Conservation (phyloP, 2,329 filamentous ascomycete genomes). For the Bipolaris gigantea region DNA sequence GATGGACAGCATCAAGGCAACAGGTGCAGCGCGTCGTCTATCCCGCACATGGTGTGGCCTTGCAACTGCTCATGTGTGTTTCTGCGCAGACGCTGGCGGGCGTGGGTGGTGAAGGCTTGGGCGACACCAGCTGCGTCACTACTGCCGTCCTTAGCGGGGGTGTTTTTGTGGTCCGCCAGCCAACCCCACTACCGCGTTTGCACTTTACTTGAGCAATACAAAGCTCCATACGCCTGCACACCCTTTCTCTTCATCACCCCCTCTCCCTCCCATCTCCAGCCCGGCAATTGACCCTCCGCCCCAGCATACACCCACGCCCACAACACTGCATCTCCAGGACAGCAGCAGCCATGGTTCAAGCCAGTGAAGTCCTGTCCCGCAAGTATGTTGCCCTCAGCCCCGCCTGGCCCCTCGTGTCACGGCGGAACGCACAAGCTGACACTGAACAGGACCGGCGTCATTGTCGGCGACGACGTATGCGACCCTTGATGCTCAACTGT, state of each 20-base stretch:
- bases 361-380: constrained; percentile 54
- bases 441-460: constrained; percentile 40
- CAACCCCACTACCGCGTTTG: constrained; percentile 13
- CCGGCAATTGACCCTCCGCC: not conserved
- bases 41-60: not conserved
- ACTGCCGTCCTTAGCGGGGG: constrained; percentile 18
- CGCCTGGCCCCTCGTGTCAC: not conserved
- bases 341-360: constrained; percentile 27
- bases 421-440: constrained; percentile 7
- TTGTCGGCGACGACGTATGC: constrained; percentile 66
- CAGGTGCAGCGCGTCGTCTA: no score
- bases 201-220: constrained; percentile 8
- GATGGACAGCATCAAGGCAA: no score
- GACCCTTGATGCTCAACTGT: constrained; percentile 65
- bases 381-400: constrained; percentile 54
- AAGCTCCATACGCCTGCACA: constrained; percentile 5
- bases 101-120: constrained; percentile 4
- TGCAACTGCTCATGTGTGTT: not conserved
- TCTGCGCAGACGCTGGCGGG: constrained; percentile 6
- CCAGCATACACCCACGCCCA: not conserved
- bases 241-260: constrained; percentile 2
- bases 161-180: constrained; percentile 13
- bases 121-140: constrained; percentile 11
- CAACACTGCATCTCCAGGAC: not conserved
- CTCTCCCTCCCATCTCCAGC: not conserved